These are phyloP conservation scores for Fraxinus americana DNA, from an alignment of 257 asterid species.

Conservation along the genomic window DNA sequence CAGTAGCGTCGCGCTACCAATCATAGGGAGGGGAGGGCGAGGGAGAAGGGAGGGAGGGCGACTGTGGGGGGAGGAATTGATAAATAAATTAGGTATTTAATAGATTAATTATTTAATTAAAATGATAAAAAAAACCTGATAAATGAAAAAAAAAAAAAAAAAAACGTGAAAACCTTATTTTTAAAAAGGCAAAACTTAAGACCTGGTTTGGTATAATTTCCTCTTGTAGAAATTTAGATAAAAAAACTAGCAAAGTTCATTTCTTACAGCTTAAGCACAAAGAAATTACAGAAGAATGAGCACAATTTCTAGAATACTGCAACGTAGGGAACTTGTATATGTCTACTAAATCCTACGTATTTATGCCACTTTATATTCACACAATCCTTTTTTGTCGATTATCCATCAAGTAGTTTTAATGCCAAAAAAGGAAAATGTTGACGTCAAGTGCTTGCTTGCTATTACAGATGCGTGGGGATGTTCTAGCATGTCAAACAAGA, in stretches of 20 bases:
- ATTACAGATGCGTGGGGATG: slow-evolving; percentile 58
- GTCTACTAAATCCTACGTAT: background rate
- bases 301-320: slow-evolving; percentile 73
- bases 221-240: too few relatives aligned
- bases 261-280: slow-evolving; percentile 69
- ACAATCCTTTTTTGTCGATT: background rate
- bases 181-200: too few relatives aligned
- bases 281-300: slow-evolving; percentile 64
- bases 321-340: slow-evolving; percentile 36
- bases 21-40: too few relatives aligned
- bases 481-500: slow-evolving; percentile 68
- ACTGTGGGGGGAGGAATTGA: too few relatives aligned
- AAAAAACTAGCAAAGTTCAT: background rate
- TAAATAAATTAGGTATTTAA: too few relatives aligned
- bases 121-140: too few relatives aligned
- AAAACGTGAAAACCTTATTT: too few relatives aligned
- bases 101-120: too few relatives aligned
- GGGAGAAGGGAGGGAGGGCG: too few relatives aligned
- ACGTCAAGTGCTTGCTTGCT: background rate
- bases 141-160: too few relatives aligned
- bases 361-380: background rate
- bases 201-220: too few relatives aligned
- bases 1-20: too few relatives aligned
- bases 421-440: background rate
- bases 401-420: background rate